phyloP scores from a whole-genome alignment of 177 flowering plant genomes.

The Vitis hybrid region DNA sequence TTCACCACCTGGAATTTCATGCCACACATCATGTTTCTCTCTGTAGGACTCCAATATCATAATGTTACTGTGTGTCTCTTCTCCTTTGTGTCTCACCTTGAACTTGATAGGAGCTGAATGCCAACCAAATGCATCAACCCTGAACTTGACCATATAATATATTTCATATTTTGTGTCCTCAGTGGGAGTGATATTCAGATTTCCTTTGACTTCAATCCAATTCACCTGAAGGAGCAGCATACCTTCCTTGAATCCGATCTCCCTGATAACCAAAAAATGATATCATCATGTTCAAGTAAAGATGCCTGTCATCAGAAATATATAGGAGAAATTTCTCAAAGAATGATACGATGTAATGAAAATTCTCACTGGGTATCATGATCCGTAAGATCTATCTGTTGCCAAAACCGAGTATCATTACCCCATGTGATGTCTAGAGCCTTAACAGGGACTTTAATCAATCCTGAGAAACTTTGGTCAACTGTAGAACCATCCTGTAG shows the following conservation, averaged over 20 bases:
- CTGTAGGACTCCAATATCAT: slow-evolving; percentile 18
- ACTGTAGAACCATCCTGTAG: background rate
- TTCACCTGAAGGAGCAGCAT: slow-evolving; percentile 30
- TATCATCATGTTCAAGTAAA: no score
- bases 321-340: background rate
- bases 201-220: slow-evolving; percentile 32
- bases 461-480: background rate
- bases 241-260: slow-evolving; percentile 8
- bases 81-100: slow-evolving; percentile 13
- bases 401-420: slow-evolving; percentile 29
- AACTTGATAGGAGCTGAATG: slow-evolving; percentile 25
- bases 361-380: slow-evolving; percentile 14
- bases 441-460: slow-evolving; percentile 8
- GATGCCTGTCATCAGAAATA: background rate
- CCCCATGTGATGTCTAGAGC: slow-evolving; percentile 34
- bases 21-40: slow-evolving; percentile 13
- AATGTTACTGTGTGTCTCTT: background rate
- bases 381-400: slow-evolving; percentile 6
- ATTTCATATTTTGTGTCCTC: slow-evolving; percentile 4
- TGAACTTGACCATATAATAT: slow-evolving; percentile 24
- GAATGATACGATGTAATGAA: background rate
- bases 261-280: background rate
- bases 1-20: slow-evolving; percentile 24
- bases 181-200: background rate
- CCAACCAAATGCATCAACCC: slow-evolving; percentile 38